phyloP scores from a whole-genome alignment of 2,329 filamentous ascomycete species.

The Penicillium digitatum region DNA sequence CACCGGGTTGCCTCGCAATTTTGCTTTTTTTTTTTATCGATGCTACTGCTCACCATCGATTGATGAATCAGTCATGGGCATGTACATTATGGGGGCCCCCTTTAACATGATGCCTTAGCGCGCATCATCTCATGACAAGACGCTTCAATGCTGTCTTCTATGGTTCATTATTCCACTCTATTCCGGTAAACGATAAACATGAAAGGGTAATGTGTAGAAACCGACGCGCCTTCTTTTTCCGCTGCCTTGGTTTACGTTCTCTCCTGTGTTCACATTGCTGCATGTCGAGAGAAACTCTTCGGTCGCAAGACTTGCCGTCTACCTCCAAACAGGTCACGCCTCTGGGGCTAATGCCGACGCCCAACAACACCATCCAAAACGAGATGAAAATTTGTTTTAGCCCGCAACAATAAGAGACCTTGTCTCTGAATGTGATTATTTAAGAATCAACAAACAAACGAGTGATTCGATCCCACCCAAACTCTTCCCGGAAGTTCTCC shows the following conservation, averaged over 20 bases:
- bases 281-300: background rate
- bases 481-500: background rate
- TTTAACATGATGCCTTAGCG: slow-evolving; percentile 29
- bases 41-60: slow-evolving; percentile 28
- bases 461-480: background rate
- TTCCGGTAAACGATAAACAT: no score
- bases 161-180: no score
- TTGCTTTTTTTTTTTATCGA: slow-evolving; percentile 31
- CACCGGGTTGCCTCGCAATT: slow-evolving; percentile 35
- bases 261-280: no score
- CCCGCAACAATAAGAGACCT: no score
- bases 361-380: background rate
- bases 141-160: slow-evolving; percentile 32
- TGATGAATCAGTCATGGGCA: slow-evolving; percentile 34
- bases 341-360: no score
- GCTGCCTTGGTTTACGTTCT: background rate
- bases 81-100: slow-evolving; percentile 35
- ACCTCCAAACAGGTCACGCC: no score
- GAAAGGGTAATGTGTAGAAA: no score
- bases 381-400: background rate
- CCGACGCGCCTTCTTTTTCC: background rate
- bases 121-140: slow-evolving; percentile 35
- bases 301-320: background rate
- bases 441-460: no score
- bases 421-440: fast-evolving